phyloP scores from a whole-genome alignment of 75 land plant genomes.

The Sequoiadendron giganteum region DNA sequence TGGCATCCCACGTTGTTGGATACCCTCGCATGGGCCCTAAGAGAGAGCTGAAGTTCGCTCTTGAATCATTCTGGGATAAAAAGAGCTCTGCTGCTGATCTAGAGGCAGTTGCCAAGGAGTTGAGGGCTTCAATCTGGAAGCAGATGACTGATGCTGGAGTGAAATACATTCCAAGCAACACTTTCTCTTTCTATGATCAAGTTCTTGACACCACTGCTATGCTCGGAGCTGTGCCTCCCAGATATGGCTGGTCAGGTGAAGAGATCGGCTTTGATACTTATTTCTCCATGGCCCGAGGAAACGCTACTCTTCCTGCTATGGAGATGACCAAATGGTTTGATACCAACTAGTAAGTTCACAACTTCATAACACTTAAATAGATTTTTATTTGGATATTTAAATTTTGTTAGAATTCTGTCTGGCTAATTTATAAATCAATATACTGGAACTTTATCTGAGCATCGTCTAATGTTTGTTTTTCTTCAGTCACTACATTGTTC shows the following conservation, averaged over 20 bases:
- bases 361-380: not conserved
- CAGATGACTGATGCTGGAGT: slow-evolving; percentile 69
- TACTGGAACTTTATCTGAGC: not conserved
- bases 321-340: slow-evolving; percentile 89
- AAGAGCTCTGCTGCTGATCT: slow-evolving; percentile 70
- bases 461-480: not conserved
- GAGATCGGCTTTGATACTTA: slow-evolving; percentile 59
- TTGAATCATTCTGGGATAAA: slow-evolving; percentile 81
- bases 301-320: slow-evolving; percentile 68
- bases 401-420: not conserved
- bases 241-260: slow-evolving; percentile 60
- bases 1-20: slow-evolving; percentile 86
- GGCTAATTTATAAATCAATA: not conserved
- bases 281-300: slow-evolving; percentile 80
- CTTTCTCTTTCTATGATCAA: slow-evolving; percentile 70
- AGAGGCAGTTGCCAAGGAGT: slow-evolving; percentile 60
- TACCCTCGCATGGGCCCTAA: slow-evolving; percentile 88
- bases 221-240: slow-evolving; percentile 74
- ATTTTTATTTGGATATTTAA: not conserved
- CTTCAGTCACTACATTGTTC: slow-evolving; percentile 79
- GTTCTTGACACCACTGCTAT: slow-evolving; percentile 70
- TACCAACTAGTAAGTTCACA: slow-evolving; percentile 72
- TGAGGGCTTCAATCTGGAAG: slow-evolving; percentile 73
- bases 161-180: slow-evolving; percentile 69
- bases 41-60: slow-evolving; percentile 84